Evolutionary conservation across 805 yeast species (phyloP), one percentile per base, ranked within the genome.

Genomic region (Cyberlindnera samutprakarnensis): DNA sequence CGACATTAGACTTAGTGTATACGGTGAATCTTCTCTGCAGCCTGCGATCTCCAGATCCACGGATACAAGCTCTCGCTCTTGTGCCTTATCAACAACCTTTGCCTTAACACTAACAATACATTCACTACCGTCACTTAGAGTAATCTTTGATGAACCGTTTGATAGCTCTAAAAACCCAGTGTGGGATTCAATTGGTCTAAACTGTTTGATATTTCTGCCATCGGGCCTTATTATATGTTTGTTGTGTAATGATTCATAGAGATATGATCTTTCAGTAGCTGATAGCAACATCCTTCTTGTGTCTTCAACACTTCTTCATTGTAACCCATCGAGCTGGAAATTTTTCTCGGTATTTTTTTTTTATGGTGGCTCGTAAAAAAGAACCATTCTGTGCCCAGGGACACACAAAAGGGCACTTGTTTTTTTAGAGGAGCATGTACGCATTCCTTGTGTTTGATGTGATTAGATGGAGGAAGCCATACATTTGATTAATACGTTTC

Each of bases 71-170:
- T 70, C 74, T 0, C 63, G 46, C 13, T 69, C 67, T 11, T 35
- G 38, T 6, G 57, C 44, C 35, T 57, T 59, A 29, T 62, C 66
- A 12, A 84, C 82, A 4, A 88, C 96, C 47, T 82, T 81, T 10
- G 88, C 74, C 57, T 92, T 92, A 29, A 90, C 70, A 49, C 96
- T 92, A 5, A 86, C 90, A 21, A 92, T 79, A 47, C 95, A 86
- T 57, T 92, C 97, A 39, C 86, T 75, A 15, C 98, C 97, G 56
- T 90, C 97, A 30, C 82, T 70, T 21, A 86, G 70, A 42, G 87
- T 70, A 14, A 90, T 73, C 59, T 95, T 70, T 1, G 96, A 81
- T 2, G 96, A 87, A 11, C 98, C 98, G 58, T 90, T 85, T 4
- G 96, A 82, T 31, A 78, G 73, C 1, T 95, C 92, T 37, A 92